Evolutionary conservation across 768 basidiomycete species (phyloP).

Genomic region (Boletus speciosus): DNA sequence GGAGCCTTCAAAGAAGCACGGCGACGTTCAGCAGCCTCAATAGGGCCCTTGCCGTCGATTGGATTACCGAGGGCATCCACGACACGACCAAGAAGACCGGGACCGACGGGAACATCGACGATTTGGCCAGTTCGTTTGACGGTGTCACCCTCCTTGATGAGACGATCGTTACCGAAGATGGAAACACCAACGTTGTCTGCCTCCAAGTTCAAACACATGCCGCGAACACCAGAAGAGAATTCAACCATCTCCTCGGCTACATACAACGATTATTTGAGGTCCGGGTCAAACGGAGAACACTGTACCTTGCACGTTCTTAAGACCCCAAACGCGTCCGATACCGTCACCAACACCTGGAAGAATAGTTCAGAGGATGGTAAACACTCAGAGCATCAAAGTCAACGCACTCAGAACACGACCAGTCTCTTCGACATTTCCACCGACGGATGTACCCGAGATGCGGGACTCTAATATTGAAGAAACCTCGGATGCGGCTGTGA

Average conservation of each 20-base stretch:
- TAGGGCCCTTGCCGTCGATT: conserved; percentile 99
- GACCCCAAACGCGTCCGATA: conserved; percentile 99
- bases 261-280: conserved; percentile 7
- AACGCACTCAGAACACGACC: conserved; percentile 95
- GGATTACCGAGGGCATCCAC: conserved; percentile 99
- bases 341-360: conserved; percentile 94
- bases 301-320: conserved; percentile 95
- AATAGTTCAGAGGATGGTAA: conserved; percentile 4
- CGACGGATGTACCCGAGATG: conserved; percentile 87
- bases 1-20: conserved; percentile 99
- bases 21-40: conserved; percentile 88
- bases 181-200: conserved; percentile 99
- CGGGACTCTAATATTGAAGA: conserved; percentile 98
- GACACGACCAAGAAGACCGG: conserved; percentile 95
- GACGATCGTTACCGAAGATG: conserved; percentile 97
- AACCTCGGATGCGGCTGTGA: conserved; percentile 94
- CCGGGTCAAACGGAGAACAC: conserved; percentile 1
- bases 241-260: conserved; percentile 99
- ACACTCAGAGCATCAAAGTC: not conserved
- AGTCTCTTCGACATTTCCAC: conserved; percentile 97
- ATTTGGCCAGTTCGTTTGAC: conserved; percentile 99
- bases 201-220: conserved; percentile 99
- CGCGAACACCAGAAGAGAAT: conserved; percentile 99
- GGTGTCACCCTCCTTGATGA: conserved; percentile 99
- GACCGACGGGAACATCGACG: conserved; percentile 99